A percentile compares a stretch with the other conserved stretches of the same genome.
These are phyloP conservation scores for Erysimum cheiri DNA, from an alignment of 441 rosid species.

Conservation along the genomic window DNA sequence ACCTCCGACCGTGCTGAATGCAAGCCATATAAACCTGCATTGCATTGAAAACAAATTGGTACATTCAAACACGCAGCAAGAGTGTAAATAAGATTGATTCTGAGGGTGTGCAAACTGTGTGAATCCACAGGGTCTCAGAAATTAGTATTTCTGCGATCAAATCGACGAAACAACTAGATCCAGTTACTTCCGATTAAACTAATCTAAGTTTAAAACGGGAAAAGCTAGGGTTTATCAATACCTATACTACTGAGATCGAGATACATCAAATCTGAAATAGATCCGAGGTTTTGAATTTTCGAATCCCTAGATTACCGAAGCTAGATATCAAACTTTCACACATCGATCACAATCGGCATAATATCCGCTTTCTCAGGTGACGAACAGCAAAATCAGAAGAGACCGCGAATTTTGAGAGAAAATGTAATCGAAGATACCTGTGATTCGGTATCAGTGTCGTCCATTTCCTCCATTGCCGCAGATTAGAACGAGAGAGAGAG, in stretches of 20 bases:
- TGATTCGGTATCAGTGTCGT: slow-evolving; percentile 66
- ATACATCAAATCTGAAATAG: background rate
- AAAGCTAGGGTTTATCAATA: slow-evolving; percentile 19
- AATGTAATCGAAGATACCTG: slow-evolving; percentile 54
- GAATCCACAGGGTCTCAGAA: background rate
- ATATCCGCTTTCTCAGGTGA: slow-evolving; percentile 40
- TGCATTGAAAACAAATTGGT: slow-evolving; percentile 32
- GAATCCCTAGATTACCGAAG: slow-evolving; percentile 4
- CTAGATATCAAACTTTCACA: slow-evolving; percentile 17
- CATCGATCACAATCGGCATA: slow-evolving; percentile 11
- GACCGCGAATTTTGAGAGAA: background rate
- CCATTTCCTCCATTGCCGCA: slow-evolving; percentile 62
- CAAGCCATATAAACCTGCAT: slow-evolving; percentile 95
- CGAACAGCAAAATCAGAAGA: slow-evolving; percentile 40
- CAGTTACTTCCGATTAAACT: slow-evolving; percentile 30
- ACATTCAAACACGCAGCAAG: slow-evolving; percentile 7
- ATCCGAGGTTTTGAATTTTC: background rate
- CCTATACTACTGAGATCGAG: slow-evolving; percentile 4
- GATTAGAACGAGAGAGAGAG: slow-evolving; percentile 27
- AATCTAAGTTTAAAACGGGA: slow-evolving; percentile 6
- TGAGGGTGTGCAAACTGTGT: background rate
- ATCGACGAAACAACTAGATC: slow-evolving; percentile 15
- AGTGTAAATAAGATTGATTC: slow-evolving; percentile 17
- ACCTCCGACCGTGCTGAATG: slow-evolving; percentile 77
- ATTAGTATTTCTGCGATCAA: slow-evolving; percentile 20